Percentiles rank a stretch among this genome's conserved stretches.
Conservation (phyloP, 1,284 basidiomycete species). For the Volvariella volvacea region DNA sequence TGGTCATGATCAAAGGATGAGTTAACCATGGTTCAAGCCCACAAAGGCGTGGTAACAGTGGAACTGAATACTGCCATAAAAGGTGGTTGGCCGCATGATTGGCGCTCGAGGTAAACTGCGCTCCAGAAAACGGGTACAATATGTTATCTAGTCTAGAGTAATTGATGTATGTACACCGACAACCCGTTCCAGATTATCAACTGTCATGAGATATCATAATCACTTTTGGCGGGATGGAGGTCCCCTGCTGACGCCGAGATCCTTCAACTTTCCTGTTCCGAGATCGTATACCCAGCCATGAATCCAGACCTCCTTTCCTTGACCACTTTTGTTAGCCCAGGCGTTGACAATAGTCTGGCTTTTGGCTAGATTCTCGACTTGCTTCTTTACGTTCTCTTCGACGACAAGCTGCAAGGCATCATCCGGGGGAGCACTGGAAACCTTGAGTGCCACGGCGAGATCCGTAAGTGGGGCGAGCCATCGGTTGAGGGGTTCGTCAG, state of each 20-base stretch:
- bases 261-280: slow-evolving; percentile 60
- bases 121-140: neutral
- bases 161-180: neutral
- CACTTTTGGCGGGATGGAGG: slow-evolving; percentile 15
- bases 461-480: slow-evolving; percentile 72
- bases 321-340: slow-evolving; percentile 50
- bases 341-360: slow-evolving; percentile 60
- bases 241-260: slow-evolving; percentile 54
- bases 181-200: no score
- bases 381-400: slow-evolving; percentile 70
- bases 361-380: slow-evolving; percentile 68
- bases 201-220: no score
- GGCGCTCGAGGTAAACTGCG: neutral
- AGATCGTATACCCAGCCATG: slow-evolving; percentile 87
- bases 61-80: no score
- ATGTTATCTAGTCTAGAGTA: neutral
- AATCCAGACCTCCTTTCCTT: slow-evolving; percentile 61
- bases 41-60: no score
- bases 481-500: slow-evolving; percentile 49
- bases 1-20: slow-evolving; percentile 1
- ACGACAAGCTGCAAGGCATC: slow-evolving; percentile 55
- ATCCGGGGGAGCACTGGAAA: slow-evolving; percentile 28
- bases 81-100: neutral
- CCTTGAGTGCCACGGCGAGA: slow-evolving; percentile 45
- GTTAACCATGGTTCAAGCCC: no score